Base-by-base conservation (phyloP, 2,329 filamentous ascomycete genomes). In the Fusarium compactum region DNA sequence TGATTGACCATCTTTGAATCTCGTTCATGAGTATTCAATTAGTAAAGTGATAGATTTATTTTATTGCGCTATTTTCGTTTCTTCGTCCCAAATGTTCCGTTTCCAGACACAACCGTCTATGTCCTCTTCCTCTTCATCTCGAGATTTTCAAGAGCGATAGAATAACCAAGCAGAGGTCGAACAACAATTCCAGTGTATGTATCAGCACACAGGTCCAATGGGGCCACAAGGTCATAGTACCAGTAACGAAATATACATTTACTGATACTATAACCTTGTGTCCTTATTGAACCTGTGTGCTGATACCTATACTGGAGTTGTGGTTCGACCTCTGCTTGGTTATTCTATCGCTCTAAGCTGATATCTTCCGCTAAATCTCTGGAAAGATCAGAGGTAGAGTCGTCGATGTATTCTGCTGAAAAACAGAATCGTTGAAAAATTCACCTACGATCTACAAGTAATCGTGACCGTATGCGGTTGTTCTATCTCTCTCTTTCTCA, bases 31-130 rank as follows among this genome's bases (percentile, higher is more conserved):
- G n/a, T 22, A 5, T 18, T 29, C 7, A 53, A 53, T 41, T 3
- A 22, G 14, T 63, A n/a, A 50, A 41, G 3, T 30, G 6, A 4
- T 29, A 10, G 12, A 18, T 44, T 12, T 44, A 22, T 25, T 56
- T 45, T 51, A 54, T 50, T 57, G 24, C 25, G 56, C 22, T 55
- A 38, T 24, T 29, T 61, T 67, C 44, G 25, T 67, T 62, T 32
- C 30, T 59, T 71, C 16, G 27, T 57, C 40, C n/a, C 30, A 43
- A 15, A 38, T 41, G 32, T 30, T 45, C 32, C 20, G 8, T 48
- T 40, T 32, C 20, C 27, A 29, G 29, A 18, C 3, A 10, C 22
- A 20, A 52, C 47, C 30, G 16, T 57, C 34, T 65, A 57, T 55
- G 43, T 29, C 27, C 24, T 18, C n/a, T 40, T 22, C 32, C 22